Conservation (phyloP, 2,329 filamentous ascomycete species). For the Cladosporium colombiae region DNA sequence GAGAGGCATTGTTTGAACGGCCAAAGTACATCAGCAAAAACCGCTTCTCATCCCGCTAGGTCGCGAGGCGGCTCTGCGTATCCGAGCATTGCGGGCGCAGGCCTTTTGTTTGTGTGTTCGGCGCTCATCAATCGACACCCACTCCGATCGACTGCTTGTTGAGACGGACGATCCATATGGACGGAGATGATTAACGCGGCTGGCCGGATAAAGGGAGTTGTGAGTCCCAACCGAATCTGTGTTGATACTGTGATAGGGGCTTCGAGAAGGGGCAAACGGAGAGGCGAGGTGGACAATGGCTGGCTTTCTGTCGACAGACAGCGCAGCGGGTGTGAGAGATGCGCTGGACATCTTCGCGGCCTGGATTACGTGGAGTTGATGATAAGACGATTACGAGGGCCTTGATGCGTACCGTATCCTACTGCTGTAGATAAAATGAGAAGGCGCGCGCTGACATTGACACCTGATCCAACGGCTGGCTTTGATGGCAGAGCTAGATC, state of each 20-base stretch:
- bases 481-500: constrained; percentile 20
- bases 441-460: not conserved
- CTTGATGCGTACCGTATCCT: constrained; percentile 29
- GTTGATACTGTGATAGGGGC: constrained; percentile 30
- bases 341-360: constrained; percentile 51
- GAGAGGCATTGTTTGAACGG: constrained; percentile 68
- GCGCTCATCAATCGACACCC: constrained; percentile 59
- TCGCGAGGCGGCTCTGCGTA: constrained; percentile 15
- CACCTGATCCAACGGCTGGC: constrained; percentile 12
- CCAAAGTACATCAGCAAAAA: constrained; percentile 98
- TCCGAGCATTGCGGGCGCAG: constrained; percentile 22
- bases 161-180: constrained; percentile 28
- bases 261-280: constrained; percentile 43
- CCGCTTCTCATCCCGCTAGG: constrained; percentile 52
- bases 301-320: constrained; percentile 40
- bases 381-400: constrained; percentile 17
- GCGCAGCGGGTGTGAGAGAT: constrained; percentile 49
- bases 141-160: constrained; percentile 45
- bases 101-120: constrained; percentile 44
- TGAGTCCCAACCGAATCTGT: constrained; percentile 13
- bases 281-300: constrained; percentile 49
- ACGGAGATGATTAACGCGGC: constrained; percentile 67
- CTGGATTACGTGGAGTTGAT: constrained; percentile 17
- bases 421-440: constrained; percentile 17
- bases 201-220: constrained; percentile 55